Conservation (phyloP, 2,329 filamentous ascomycete genomes). For the Pestalotiopsis sp. region DNA sequence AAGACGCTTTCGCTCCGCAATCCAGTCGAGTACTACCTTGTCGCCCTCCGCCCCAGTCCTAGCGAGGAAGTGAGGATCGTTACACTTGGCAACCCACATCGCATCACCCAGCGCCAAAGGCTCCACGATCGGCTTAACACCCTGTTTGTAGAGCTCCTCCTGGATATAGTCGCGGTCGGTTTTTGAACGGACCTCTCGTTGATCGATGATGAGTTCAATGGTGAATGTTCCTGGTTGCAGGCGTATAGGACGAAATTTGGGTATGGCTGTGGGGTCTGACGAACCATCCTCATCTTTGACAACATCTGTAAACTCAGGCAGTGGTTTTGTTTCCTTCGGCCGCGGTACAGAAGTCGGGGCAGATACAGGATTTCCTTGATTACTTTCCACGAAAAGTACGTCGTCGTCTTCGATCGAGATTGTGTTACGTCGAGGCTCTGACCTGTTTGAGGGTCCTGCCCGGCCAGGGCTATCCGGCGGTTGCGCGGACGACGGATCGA, state of each 20-base stretch:
- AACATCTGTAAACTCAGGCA: conserved; percentile 36
- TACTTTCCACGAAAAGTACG: neutral
- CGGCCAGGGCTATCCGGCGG: neutral
- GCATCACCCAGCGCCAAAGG: conserved; percentile 74
- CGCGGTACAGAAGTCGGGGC: conserved; percentile 21
- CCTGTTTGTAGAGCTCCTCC: conserved; percentile 68
- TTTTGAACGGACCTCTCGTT: conserved; percentile 72
- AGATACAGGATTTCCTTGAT: neutral
- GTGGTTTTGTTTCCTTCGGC: neutral
- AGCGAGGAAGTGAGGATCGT: conserved; percentile 57
- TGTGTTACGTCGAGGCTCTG: neutral
- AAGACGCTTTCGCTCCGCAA: conserved; percentile 78
- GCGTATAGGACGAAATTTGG: conserved; percentile 58
- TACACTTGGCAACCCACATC: conserved; percentile 77
- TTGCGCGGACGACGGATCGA: conserved; percentile 16
- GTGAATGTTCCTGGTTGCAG: conserved; percentile 69
- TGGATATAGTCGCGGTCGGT: conserved; percentile 78
- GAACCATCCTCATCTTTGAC: conserved; percentile 38
- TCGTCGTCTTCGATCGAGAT: neutral
- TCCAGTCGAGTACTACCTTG: conserved; percentile 77
- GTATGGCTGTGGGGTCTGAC: conserved; percentile 34
- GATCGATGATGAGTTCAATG: conserved; percentile 73
- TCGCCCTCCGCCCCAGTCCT: conserved; percentile 62
- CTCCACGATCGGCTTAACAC: conserved; percentile 66
- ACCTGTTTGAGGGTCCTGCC: neutral